Base-by-base conservation (phyloP, 352 stramenopile genomes). In the Aphanomyces astaci region DNA sequence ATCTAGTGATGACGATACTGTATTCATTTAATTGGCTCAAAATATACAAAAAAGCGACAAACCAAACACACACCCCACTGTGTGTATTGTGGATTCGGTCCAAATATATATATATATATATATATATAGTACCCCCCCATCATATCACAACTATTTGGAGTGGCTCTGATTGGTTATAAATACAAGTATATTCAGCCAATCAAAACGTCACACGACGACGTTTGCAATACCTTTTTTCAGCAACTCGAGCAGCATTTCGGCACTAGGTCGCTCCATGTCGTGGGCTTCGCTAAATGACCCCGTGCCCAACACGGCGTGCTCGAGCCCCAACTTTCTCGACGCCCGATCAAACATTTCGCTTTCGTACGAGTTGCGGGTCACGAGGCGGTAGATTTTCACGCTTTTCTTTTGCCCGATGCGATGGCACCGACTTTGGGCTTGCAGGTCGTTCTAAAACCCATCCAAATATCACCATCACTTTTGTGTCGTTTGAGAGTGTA, bases 341-440 rank as follows among this genome's bases (percentile, higher is more conserved):
- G 95, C 96, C 49, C 97, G 91, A 66, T 99, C 92, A 72, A 99
- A 99, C 97, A 99, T 99, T 81, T 99, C 93, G 74, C 97, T 98
- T 80, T 99, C 98, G 72, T 99, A 99, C 2, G 97, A 99, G 73
- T 99, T 98, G 15, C 92, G 80, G 36, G 96, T 99, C 52, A 99
- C 89, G 25, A 99, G 77, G 19, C 97, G 96, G 74, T 98, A 99
- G 28, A 99, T 97, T 57, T 95, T 91, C 19, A 99, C 97, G 62
- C 86, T 87, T 75, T 99, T 99, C 59, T 97, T 99, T 81, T 99
- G 97, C 0, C 97, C 97, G 75, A 99, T 99, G 63, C 97, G 90
- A 74, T 99, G 97, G 69, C 95, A 98, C 70, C 97, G 87, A 25
- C 84, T 79, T 64, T 95, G 86, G 4, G 89, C 89, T 48, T 95